These are phyloP conservation scores for Guillardia theta DNA, from an alignment of 78 protist genomes.

Conservation along the genomic window DNA sequence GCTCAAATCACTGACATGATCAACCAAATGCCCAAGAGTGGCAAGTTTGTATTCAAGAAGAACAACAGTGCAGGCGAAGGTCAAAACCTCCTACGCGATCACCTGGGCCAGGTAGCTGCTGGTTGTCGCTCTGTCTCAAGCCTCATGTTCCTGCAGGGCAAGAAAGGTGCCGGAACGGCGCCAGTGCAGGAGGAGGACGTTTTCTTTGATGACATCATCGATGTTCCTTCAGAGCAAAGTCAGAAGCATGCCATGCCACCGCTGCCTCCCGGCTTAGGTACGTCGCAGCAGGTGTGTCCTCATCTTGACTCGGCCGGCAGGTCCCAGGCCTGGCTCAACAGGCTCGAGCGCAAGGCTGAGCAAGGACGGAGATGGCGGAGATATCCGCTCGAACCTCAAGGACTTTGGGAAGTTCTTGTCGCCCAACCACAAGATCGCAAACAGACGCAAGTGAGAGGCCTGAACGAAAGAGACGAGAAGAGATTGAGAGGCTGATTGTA, in stretches of 20 bases:
- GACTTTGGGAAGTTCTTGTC: not conserved
- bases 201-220: no score
- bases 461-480: not conserved
- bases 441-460: not conserved
- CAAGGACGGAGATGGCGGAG: not conserved
- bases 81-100: conserved; percentile 6
- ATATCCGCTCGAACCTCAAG: not conserved
- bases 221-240: no score
- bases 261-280: no score
- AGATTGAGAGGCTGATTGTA: not conserved
- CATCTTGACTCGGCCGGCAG: not conserved
- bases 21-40: conserved; percentile 6
- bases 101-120: not conserved
- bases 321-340: not conserved
- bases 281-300: not conserved
- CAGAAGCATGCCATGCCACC: no score
- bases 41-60: not conserved
- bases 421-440: not conserved
- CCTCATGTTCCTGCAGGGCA: no score
- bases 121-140: no score
- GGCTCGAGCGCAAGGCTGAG: not conserved
- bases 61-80: not conserved
- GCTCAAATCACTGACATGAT: not conserved
- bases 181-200: no score
- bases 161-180: no score